Conservation (phyloP, 805 yeast species). For the Sporopachydermia lactativora region DNA sequence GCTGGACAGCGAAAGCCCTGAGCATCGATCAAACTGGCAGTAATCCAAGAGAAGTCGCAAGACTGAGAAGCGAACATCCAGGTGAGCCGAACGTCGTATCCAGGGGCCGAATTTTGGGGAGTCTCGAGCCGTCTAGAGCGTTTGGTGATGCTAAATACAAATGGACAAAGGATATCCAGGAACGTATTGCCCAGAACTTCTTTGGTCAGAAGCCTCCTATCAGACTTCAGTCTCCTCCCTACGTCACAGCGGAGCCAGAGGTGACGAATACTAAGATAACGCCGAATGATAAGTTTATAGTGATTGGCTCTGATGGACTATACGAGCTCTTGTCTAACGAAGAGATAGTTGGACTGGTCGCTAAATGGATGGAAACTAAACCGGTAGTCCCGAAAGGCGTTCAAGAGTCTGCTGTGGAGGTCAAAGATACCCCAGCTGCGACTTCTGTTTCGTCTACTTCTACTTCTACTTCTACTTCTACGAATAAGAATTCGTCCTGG, state of each 20-base stretch:
- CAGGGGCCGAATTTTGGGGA: slow-evolving; percentile 82
- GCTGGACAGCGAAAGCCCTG: slow-evolving; percentile 81
- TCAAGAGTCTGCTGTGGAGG: background rate
- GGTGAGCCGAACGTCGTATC: slow-evolving; percentile 66
- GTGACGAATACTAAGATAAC: slow-evolving; percentile 67
- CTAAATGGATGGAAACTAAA: slow-evolving; percentile 79
- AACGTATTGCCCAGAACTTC: slow-evolving; percentile 53
- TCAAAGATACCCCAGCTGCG: background rate
- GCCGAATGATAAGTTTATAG: slow-evolving; percentile 73
- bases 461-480: background rate
- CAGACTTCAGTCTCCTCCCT: slow-evolving; percentile 78
- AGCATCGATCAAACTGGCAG: slow-evolving; percentile 92
- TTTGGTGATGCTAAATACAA: slow-evolving; percentile 96
- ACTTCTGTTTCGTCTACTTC: background rate
- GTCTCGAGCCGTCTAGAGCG: slow-evolving; percentile 89
- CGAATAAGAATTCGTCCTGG: background rate
- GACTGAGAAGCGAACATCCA: slow-evolving; percentile 82
- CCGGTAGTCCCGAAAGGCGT: slow-evolving; percentile 21
- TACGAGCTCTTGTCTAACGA: slow-evolving; percentile 87
- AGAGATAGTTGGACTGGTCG: slow-evolving; percentile 84
- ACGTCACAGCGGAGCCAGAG: slow-evolving; percentile 94
- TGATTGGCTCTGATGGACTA: slow-evolving; percentile 88
- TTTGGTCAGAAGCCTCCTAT: slow-evolving; percentile 68
- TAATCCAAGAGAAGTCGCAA: slow-evolving; percentile 71
- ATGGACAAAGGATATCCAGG: slow-evolving; percentile 64